These are phyloP conservation scores for Lactarius quietus DNA, from an alignment of 768 basidiomycete species.

Conservation along the genomic window DNA sequence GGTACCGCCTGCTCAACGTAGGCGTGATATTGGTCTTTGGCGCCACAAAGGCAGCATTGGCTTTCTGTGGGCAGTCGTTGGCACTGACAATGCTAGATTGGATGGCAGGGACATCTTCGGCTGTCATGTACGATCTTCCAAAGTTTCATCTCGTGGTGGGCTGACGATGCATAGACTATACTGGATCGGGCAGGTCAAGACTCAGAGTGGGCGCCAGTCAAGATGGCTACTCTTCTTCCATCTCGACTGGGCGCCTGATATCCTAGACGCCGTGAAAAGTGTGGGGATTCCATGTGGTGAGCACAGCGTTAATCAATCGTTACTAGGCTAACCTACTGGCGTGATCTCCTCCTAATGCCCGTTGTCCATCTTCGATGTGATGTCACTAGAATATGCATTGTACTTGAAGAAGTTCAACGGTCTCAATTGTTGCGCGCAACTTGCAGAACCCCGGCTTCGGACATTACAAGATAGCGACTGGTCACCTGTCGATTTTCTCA, in stretches of 20 bases:
- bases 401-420: too few species aligned
- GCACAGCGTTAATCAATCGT: too few species aligned
- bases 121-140: background rate
- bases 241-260: background rate
- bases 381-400: too few species aligned
- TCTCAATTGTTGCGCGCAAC: too few species aligned
- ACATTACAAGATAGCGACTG: too few species aligned
- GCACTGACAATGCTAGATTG: conserved; percentile 4
- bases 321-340: too few species aligned
- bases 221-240: background rate
- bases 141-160: background rate
- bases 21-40: conserved; percentile 4
- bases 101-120: background rate
- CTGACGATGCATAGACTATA: background rate
- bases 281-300: too few species aligned
- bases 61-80: background rate
- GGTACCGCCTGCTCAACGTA: conserved; percentile 8
- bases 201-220: background rate
- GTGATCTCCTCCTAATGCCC: too few species aligned
- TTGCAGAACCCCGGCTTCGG: too few species aligned
- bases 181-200: background rate
- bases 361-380: too few species aligned
- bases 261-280: too few species aligned
- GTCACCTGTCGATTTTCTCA: too few species aligned
- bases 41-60: background rate